Conservation (phyloP, 257 asterid species). For the Forsythia suspensa region DNA sequence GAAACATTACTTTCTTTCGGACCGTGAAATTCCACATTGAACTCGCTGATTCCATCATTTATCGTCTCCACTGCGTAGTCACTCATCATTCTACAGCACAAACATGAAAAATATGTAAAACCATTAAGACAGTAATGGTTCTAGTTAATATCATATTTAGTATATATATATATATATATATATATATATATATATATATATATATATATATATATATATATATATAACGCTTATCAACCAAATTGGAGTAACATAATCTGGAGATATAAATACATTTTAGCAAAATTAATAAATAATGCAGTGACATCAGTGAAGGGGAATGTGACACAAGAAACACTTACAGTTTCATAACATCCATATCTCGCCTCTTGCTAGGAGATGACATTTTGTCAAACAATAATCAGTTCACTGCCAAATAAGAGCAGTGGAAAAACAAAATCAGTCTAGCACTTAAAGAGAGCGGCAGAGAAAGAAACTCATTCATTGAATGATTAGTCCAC, state of each 20-base stretch:
- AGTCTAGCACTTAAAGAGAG: not conserved
- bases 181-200: no score
- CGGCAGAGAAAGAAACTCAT: not conserved
- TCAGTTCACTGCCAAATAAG: conserved; percentile 10
- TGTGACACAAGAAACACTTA: conserved; percentile 30
- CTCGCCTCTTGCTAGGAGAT: conserved; percentile 93
- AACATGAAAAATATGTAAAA: conserved; percentile 1
- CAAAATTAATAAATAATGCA: not conserved
- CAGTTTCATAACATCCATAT: conserved; percentile 98
- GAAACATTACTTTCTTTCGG: conserved; percentile 86
- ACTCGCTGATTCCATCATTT: conserved; percentile 82
- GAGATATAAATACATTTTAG: not conserved
- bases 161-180: no score
- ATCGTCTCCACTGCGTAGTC: conserved; percentile 81
- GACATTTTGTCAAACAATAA: conserved; percentile 52
- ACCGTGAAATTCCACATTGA: conserved; percentile 85
- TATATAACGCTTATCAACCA: not conserved
- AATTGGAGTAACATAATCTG: not conserved
- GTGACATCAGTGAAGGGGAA: not conserved
- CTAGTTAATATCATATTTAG: not conserved
- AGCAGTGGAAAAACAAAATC: not conserved
- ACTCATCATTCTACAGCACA: conserved; percentile 84
- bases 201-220: no score
- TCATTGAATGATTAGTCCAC: not conserved
- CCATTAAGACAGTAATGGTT: not conserved